Base-by-base conservation (phyloP, 2,329 filamentous ascomycete species). In the Verticillium klebahnii region DNA sequence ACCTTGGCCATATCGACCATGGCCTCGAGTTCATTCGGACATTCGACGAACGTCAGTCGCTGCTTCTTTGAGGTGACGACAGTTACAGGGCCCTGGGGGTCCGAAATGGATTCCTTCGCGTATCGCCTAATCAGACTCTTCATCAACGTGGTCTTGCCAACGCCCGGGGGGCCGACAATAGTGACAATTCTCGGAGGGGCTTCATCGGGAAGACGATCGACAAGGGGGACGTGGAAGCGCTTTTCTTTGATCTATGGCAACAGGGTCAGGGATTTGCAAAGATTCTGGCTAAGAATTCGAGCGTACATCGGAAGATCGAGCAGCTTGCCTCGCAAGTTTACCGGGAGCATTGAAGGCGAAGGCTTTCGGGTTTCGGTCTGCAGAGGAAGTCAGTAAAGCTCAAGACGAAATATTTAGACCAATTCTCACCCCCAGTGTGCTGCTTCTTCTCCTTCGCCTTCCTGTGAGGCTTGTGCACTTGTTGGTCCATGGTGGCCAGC, bases 1-100 rank as follows among this genome's bases (percentile, higher is more conserved):
- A 99, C 91, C 77, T 99, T 99, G 63, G 95, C 92, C 61, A 97
- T 85, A 75, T 99, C 95, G 66, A 99, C 93, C 92, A 98, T 97
- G 67, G 91, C 90, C 65, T 96, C 93, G 60, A 99, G 85, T 69
- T 95, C 93, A 72, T 98, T 94, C n/a, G 96, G 93, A 72, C 92
- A 97, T 85, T 99, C 95, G 71, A 99, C 79, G 73, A 99, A 97
- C 0, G 95, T 99, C 57, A 99, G 84, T 40, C 95, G 89, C 73
- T 97, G 89, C 71, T 94, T 91, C 80, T 98, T 99, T 62, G 93
- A 96, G 0, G 95, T 98, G 56, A 99, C 93, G 58, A 99, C 90
- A 2, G 96, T 99, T 63, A 99, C 89, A 4, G 95, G 95, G 0
- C 95, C 95, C 68, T 91, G 89, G 1, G 95, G 95, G 36, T 94